phyloP scores from a whole-genome alignment of 371 early-diverging fungal genomes.

The Actinomucor elegans region DNA sequence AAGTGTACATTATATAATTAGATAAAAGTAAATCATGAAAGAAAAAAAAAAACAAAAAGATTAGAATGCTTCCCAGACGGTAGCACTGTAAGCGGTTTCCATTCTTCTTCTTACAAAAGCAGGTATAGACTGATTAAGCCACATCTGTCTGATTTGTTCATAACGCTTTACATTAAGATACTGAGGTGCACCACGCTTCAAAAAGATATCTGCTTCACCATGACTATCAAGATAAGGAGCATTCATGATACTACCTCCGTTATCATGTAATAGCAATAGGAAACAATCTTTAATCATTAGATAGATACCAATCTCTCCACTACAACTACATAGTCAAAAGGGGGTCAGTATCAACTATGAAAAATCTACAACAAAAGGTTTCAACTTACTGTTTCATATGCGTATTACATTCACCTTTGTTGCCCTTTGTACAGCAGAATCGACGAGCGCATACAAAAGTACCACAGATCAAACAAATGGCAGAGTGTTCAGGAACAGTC shows the following conservation, averaged over 20 bases:
- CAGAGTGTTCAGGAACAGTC: conserved; percentile 83
- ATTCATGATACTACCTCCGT: conserved; percentile 81
- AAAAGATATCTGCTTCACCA: conserved; percentile 76
- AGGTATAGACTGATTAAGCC: conserved; percentile 84
- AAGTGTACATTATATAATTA: no score
- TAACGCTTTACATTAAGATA: conserved; percentile 84
- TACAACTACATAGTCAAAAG: conserved; percentile 64
- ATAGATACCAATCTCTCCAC: conserved; percentile 90
- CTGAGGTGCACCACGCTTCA: conserved; percentile 84
- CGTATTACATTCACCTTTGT: conserved; percentile 87
- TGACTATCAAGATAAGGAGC: conserved; percentile 95
- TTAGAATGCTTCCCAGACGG: conserved; percentile 37
- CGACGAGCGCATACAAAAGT: conserved; percentile 88
- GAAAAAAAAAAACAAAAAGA: not conserved
- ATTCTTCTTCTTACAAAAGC: conserved; percentile 86
- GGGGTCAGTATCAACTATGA: no score
- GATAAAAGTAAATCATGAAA: no score
- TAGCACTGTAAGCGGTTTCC: conserved; percentile 52
- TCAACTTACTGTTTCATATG: conserved; percentile 74
- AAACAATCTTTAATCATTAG: conserved; percentile 84
- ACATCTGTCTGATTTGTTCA: conserved; percentile 83
- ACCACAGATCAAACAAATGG: conserved; percentile 93
- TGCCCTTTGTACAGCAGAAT: conserved; percentile 87
- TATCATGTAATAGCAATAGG: conserved; percentile 73
- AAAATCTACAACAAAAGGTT: no score